Evolutionary conservation across 2,329 filamentous ascomycete genomes (phyloP).

Genomic region (Fusarium brevicatenulatum): DNA sequence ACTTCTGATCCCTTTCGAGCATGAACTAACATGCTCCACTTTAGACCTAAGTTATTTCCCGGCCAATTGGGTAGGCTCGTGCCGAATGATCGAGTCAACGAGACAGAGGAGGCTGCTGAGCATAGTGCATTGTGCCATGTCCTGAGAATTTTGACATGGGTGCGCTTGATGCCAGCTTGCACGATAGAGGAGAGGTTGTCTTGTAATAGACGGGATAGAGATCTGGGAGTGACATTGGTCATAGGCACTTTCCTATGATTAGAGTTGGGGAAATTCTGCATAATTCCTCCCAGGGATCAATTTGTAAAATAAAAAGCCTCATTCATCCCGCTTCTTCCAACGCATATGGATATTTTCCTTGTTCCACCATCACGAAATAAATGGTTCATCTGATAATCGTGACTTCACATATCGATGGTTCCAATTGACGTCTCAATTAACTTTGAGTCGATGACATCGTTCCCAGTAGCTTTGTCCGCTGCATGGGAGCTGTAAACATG

Average conservation of each 20-base stretch:
- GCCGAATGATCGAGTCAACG: conserved; percentile 50
- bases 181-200: conserved; percentile 51
- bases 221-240: conserved; percentile 49
- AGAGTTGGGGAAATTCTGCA: conserved; percentile 49
- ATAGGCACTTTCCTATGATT: conserved; percentile 49
- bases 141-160: conserved; percentile 42
- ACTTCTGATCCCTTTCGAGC: neutral
- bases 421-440: conserved; percentile 35
- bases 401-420: neutral
- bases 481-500: conserved; percentile 31
- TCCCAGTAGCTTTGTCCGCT: conserved; percentile 4
- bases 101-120: conserved; percentile 46
- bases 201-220: conserved; percentile 56
- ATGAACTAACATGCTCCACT: conserved; percentile 17
- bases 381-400: conserved; percentile 7
- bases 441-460: conserved; percentile 33
- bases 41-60: conserved; percentile 53
- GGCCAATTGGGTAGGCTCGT: conserved; percentile 49
- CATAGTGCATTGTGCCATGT: conserved; percentile 42
- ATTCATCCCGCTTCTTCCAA: conserved; percentile 52
- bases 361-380: conserved; percentile 20
- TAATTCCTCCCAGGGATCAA: conserved; percentile 49
- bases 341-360: conserved; percentile 47
- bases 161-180: conserved; percentile 45
- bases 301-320: conserved; percentile 58